Percentiles rank a stretch among this genome's conserved stretches.
Evolutionary conservation across 1,139 yeast genomes (phyloP).

Genomic region (Eremothecium sinecaudum): DNA sequence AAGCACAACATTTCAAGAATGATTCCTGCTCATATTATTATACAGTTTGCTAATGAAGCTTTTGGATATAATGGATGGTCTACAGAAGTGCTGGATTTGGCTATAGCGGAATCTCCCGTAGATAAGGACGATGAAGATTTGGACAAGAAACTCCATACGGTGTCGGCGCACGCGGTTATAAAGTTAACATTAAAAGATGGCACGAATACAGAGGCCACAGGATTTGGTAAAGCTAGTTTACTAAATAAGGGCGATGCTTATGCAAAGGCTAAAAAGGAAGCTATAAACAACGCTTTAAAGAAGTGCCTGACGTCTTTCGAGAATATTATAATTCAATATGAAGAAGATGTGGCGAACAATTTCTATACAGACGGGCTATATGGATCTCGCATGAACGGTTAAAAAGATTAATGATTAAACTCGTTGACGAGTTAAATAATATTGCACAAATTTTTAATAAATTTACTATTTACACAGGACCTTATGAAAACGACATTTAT

Average conservation of each 20-base stretch:
- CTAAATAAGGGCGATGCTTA: constrained; percentile 24
- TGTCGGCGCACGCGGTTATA: constrained; percentile 26
- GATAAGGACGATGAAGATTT: constrained; percentile 5
- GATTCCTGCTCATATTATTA: constrained; percentile 26
- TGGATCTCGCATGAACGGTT: constrained; percentile 12
- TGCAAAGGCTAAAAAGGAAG: constrained; percentile 27
- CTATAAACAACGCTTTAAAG: constrained; percentile 26
- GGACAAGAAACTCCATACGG: constrained; percentile 13
- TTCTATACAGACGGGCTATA: constrained; percentile 27
- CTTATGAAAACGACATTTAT: no score
- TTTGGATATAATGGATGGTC: constrained; percentile 31
- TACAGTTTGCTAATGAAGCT: constrained; percentile 26
- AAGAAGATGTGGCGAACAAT: constrained; percentile 21
- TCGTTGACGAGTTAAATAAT: neutral
- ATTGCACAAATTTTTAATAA: neutral
- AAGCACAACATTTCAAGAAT: constrained; percentile 24
- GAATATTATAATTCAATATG: constrained; percentile 23
- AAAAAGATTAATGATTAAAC: no score
- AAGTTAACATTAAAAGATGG: constrained; percentile 27
- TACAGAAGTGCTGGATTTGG: constrained; percentile 21
- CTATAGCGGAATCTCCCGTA: constrained; percentile 5
- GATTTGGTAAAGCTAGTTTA: constrained; percentile 22
- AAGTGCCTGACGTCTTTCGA: constrained; percentile 25
- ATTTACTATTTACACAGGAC: constrained; percentile 3
- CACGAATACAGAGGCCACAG: constrained; percentile 24